These are phyloP conservation scores for Heterobasidion parviporum DNA, from an alignment of 1,284 basidiomycete genomes.

Conservation along the genomic window DNA sequence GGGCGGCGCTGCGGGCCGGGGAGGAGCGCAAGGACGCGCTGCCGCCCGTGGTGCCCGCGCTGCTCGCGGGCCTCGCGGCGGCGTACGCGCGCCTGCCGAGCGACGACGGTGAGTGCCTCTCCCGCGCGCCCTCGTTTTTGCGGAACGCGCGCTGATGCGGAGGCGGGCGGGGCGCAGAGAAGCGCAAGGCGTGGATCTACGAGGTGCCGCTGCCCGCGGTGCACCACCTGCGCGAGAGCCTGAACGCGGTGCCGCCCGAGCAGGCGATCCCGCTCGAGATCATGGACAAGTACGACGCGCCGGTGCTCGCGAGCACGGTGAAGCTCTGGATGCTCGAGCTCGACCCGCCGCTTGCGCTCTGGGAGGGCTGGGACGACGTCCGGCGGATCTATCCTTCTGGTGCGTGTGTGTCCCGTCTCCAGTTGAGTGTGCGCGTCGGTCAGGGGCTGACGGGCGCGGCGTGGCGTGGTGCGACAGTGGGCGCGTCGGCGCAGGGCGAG, in stretches of 20 bases:
- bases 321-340: conserved; percentile 87
- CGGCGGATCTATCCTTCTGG: conserved; percentile 73
- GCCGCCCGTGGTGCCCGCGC: conserved; percentile 68
- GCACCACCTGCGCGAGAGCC: conserved; percentile 75
- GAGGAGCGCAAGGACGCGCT: conserved; percentile 56
- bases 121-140: background rate
- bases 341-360: conserved; percentile 73
- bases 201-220: conserved; percentile 76
- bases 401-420: conserved; percentile 13
- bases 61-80: conserved; percentile 58
- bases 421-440: background rate
- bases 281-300: conserved; percentile 73
- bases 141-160: background rate
- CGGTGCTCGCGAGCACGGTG: conserved; percentile 75
- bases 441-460: background rate
- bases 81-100: conserved; percentile 57
- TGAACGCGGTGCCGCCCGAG: conserved; percentile 67
- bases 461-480: conserved; percentile 28
- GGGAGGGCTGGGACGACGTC: conserved; percentile 88
- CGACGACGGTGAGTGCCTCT: conserved; percentile 48
- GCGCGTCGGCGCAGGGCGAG: conserved; percentile 41
- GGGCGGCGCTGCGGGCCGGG: conserved; percentile 39
- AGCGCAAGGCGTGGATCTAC: conserved; percentile 90
- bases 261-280: conserved; percentile 59
- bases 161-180: conserved; percentile 41